Evolutionary conservation across 768 basidiomycete species (phyloP).

Genomic region (Collybiopsis confluens): DNA sequence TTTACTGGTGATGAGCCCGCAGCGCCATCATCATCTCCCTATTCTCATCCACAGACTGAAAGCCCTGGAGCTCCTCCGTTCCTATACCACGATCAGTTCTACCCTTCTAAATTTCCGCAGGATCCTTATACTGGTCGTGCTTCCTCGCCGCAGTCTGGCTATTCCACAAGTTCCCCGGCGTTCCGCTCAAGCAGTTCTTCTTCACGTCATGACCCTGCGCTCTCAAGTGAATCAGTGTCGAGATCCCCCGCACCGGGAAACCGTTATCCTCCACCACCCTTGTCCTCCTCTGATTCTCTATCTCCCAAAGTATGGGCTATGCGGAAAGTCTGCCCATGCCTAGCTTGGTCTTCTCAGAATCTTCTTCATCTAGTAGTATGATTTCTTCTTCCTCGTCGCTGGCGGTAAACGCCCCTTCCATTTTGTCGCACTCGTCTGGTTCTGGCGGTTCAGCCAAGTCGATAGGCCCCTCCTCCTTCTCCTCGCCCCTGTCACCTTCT

Average conservation of each 20-base stretch:
- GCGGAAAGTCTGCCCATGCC: background rate
- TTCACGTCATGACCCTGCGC: too few species aligned
- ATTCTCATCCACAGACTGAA: too few species aligned
- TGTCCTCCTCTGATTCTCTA: background rate
- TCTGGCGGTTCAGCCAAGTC: background rate
- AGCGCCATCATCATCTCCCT: background rate
- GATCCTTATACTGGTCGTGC: too few species aligned
- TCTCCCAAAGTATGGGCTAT: background rate
- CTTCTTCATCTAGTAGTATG: background rate
- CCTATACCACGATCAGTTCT: too few species aligned
- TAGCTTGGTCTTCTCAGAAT: background rate
- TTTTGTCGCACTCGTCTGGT: conserved; percentile 2
- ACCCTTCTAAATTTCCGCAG: too few species aligned
- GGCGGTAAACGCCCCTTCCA: conserved; percentile 1
- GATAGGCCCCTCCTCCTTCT: background rate
- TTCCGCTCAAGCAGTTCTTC: too few species aligned
- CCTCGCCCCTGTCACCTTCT: background rate
- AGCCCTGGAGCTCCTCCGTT: too few species aligned
- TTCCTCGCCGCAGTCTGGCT: too few species aligned
- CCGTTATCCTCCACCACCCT: background rate
- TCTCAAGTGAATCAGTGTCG: too few species aligned
- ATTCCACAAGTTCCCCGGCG: too few species aligned
- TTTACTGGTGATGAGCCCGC: background rate
- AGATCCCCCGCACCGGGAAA: too few species aligned
- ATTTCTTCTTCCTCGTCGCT: background rate